Evolutionary conservation across 169 alveolate species (phyloP).

Genomic region (Plasmodium knowlesi): DNA sequence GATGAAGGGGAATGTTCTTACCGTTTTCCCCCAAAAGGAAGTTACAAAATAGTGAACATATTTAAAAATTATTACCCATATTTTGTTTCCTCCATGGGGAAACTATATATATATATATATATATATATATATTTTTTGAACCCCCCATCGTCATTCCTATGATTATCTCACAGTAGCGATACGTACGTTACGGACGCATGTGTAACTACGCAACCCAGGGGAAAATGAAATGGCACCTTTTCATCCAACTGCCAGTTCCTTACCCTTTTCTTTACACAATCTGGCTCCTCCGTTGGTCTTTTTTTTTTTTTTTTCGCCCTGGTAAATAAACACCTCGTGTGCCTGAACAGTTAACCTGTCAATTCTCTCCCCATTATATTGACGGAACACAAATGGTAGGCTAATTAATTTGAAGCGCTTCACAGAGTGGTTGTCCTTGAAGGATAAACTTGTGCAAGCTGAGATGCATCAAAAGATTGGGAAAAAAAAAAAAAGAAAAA

Average conservation of each 20-base stretch:
- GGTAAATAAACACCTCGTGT: too few relatives aligned
- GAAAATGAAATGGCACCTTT: not conserved
- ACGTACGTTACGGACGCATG: not conserved
- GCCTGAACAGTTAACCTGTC: not conserved
- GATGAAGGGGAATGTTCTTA: not conserved
- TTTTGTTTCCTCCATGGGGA: not conserved
- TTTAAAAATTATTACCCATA: not conserved
- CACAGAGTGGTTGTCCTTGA: not conserved
- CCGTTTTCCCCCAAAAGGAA: not conserved
- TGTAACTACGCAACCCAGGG: not conserved
- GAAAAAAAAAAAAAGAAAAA: slow-evolving; percentile 4
- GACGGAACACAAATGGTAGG: not conserved
- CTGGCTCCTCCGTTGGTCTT: not conserved
- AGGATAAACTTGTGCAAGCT: not conserved
- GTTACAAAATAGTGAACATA: not conserved
- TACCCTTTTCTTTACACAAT: not conserved
- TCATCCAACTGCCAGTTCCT: not conserved
- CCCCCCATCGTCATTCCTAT: not conserved
- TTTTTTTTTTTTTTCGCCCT: too few relatives aligned
- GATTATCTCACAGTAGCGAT: not conserved
- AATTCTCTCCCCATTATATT: not conserved
- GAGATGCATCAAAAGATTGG: not conserved
- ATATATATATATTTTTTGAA: too few relatives aligned
- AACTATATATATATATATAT: too few relatives aligned
- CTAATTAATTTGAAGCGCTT: not conserved